Evolutionary conservation across 148 eudicot genomes (phyloP).

Genomic region (Linanthus parryae): DNA sequence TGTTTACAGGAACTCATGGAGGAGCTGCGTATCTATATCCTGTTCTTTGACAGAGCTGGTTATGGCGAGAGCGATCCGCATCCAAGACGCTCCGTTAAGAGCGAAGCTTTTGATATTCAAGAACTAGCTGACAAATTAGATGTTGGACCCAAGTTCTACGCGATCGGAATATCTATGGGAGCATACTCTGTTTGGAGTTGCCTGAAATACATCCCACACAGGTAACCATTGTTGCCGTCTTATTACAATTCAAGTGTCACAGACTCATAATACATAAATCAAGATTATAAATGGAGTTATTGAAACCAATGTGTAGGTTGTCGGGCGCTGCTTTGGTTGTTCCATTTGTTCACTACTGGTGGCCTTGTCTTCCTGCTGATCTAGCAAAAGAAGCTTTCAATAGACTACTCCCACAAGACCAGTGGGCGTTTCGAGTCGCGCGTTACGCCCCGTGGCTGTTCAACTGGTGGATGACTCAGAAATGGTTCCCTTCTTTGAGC

Average conservation of each 20-base stretch:
- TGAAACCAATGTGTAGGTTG: slow-evolving; percentile 15
- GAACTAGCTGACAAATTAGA: slow-evolving; percentile 34
- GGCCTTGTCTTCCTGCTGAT: slow-evolving; percentile 33
- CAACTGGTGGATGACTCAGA: slow-evolving; percentile 39
- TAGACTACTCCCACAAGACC: slow-evolving; percentile 15
- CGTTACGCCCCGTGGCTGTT: slow-evolving; percentile 24
- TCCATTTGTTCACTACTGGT: slow-evolving; percentile 29
- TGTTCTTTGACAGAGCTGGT: slow-evolving; percentile 35
- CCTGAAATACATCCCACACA: slow-evolving; percentile 31
- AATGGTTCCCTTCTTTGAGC: slow-evolving; percentile 29
- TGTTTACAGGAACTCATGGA: slow-evolving; percentile 27
- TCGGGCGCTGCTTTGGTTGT: slow-evolving; percentile 31
- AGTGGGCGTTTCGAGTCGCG: slow-evolving; percentile 14
- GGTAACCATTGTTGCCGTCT: too few species aligned
- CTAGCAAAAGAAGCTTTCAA: slow-evolving; percentile 16
- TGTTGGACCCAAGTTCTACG: slow-evolving; percentile 30
- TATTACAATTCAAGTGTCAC: too few species aligned
- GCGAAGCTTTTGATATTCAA: slow-evolving; percentile 34
- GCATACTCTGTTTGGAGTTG: slow-evolving; percentile 29
- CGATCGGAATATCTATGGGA: slow-evolving; percentile 31
- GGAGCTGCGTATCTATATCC: slow-evolving; percentile 26
- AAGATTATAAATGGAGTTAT: too few species aligned
- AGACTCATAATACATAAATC: neutral
- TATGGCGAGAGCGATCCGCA: slow-evolving; percentile 44
- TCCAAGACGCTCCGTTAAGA: slow-evolving; percentile 29